Evolutionary conservation across 345 rosid species (phyloP).

Genomic region (Pelargonium nanum): DNA sequence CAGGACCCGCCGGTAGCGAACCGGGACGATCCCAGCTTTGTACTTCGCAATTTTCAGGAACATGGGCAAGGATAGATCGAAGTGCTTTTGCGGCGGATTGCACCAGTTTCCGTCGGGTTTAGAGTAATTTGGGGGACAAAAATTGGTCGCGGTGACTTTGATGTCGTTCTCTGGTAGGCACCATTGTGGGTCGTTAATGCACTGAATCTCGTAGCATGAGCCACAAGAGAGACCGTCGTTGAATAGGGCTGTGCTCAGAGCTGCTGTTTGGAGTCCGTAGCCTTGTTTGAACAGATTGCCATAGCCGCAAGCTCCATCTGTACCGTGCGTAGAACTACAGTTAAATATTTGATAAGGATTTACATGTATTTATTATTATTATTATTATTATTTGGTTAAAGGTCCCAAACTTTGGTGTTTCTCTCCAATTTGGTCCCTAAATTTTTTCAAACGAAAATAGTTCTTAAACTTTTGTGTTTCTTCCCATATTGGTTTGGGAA

Average conservation of each 20-base stretch:
- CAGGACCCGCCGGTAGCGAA: background rate
- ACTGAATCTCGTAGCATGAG: slow-evolving; percentile 54
- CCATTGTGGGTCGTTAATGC: slow-evolving; percentile 43
- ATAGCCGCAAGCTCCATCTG: slow-evolving; percentile 73
- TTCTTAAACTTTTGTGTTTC: too few relatives aligned
- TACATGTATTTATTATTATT: background rate
- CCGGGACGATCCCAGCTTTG: background rate
- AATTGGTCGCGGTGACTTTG: slow-evolving; percentile 48
- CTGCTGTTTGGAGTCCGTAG: slow-evolving; percentile 48
- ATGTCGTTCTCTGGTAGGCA: slow-evolving; percentile 34
- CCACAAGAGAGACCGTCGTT: slow-evolving; percentile 50
- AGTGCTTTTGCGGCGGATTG: background rate
- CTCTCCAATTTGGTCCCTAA: too few relatives aligned
- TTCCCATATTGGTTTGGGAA: too few relatives aligned
- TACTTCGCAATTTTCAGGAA: background rate
- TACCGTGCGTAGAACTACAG: background rate
- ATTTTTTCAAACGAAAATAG: too few relatives aligned
- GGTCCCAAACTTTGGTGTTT: too few relatives aligned
- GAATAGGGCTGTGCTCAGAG: slow-evolving; percentile 61
- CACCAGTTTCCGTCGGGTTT: background rate
- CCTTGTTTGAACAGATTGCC: slow-evolving; percentile 51
- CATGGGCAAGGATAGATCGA: background rate
- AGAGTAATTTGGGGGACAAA: slow-evolving; percentile 21
- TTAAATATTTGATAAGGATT: background rate
- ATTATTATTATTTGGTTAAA: background rate